phyloP scores from a whole-genome alignment of 2,329 filamentous ascomycete species.

The Drechslerella coelobrocha region DNA sequence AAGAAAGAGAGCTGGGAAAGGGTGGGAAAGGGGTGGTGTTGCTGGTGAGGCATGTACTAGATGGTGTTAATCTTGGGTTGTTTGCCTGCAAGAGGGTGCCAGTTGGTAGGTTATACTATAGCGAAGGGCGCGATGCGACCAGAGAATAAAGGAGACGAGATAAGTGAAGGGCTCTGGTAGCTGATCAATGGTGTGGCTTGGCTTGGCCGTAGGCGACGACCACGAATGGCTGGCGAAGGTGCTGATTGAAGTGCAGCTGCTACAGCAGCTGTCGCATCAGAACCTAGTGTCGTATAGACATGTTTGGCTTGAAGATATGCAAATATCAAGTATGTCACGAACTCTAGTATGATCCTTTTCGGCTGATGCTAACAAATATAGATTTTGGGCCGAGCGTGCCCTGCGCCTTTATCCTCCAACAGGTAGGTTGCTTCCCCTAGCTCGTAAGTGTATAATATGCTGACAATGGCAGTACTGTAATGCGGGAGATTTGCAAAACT shows the following conservation, averaged over 20 bases:
- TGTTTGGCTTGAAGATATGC: constrained; percentile 92
- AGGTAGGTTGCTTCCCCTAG: constrained; percentile 59
- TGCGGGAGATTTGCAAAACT: constrained; percentile 84
- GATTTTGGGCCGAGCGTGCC: constrained; percentile 87
- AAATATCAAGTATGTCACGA: constrained; percentile 68
- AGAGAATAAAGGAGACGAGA: no score
- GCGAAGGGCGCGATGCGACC: no score
- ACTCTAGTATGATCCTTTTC: background rate
- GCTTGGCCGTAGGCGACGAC: constrained; percentile 69
- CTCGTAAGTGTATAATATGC: background rate
- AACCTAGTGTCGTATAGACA: constrained; percentile 97
- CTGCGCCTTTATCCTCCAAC: constrained; percentile 94
- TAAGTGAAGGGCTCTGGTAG: background rate
- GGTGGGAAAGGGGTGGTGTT: constrained; percentile 95
- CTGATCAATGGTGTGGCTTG: background rate
- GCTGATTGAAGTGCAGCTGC: constrained; percentile 86
- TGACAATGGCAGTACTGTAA: constrained; percentile 74
- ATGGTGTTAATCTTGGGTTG: constrained; percentile 83
- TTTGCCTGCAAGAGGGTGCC: constrained; percentile 98
- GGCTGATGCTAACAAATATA: constrained; percentile 42
- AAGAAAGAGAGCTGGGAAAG: constrained; percentile 82
- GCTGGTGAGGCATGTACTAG: constrained; percentile 89
- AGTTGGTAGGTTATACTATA: constrained; percentile 66
- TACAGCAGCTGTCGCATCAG: constrained; percentile 89
- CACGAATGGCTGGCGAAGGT: constrained; percentile 96